Evolutionary conservation across 192 early-diverging fungal genomes (phyloP).

Genomic region (Geranomyces variabilis): DNA sequence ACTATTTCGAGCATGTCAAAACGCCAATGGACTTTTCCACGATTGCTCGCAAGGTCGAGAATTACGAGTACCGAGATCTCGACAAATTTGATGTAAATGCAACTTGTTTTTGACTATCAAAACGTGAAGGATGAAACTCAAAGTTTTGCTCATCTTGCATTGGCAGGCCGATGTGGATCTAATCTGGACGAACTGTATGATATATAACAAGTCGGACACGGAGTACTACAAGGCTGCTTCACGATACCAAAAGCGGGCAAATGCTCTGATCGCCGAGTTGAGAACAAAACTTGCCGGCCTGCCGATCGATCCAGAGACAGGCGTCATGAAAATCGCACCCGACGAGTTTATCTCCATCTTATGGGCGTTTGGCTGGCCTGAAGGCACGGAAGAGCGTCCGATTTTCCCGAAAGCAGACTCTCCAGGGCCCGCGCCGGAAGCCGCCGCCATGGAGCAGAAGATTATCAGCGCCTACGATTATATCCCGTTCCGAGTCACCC

Average conservation of each 20-base stretch:
- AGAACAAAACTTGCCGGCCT: conserved; percentile 20
- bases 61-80: conserved; percentile 59
- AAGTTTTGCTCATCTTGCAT: background rate
- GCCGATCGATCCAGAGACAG: conserved; percentile 36
- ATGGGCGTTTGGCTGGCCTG: conserved; percentile 26
- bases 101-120: too few species aligned
- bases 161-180: conserved; percentile 67
- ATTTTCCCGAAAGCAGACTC: conserved; percentile 22
- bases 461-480: conserved; percentile 2
- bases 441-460: background rate
- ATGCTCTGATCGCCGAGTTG: conserved; percentile 29
- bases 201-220: conserved; percentile 77
- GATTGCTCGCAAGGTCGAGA: conserved; percentile 61
- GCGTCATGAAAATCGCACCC: conserved; percentile 28
- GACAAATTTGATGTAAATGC: conserved; percentile 58
- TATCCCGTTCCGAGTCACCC: conserved; percentile 4
- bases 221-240: conserved; percentile 69
- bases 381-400: conserved; percentile 5
- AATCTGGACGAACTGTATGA: conserved; percentile 74
- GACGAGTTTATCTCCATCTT: background rate
- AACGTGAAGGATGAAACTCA: too few species aligned
- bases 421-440: conserved; percentile 2
- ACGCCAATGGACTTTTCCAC: conserved; percentile 80
- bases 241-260: conserved; percentile 46
- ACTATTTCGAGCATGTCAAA: conserved; percentile 73